Base-by-base conservation (phyloP, 257 asterid genomes). In the Solanum piurae region DNA sequence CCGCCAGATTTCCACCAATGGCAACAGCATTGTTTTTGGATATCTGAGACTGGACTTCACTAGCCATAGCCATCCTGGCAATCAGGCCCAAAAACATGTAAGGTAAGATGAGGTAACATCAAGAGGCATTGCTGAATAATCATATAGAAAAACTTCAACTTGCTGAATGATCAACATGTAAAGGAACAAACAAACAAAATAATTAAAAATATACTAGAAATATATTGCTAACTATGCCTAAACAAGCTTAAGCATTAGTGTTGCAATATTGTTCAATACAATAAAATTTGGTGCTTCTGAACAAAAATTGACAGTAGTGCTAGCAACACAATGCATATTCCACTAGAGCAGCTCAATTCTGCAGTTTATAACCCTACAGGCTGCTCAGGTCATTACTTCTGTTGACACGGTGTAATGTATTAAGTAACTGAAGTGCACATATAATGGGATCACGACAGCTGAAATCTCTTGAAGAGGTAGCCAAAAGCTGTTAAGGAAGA, bases 21-120 rank as follows among this genome's bases (percentile, higher is more conserved):
- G 93, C 91, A 89, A 97, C 93, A 89, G 91, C 91, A 90, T 90
- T 92, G 83, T 66, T 88, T 91, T 96, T 92, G 20, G 99, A 96
- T 89, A 96, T 64, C 88, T 92, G 94, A 79, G 99, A 94, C 55
- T 95, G 98, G 84, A 94, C 92, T 93, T 96, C 97, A 92, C 95
- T 97, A 37, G 97, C 96, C 98, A 97, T 94, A 87, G 90, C 97
- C 99, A 97, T 95, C 92, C 99, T 97, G 95, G 44, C 89, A 93
- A 87, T 84, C 83, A 89, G 8, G 80, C 27, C 83, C 86, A 86
- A 49, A 74, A 91, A 68, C 88, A 87, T 80, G 85, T 88, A 86
- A 1, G 29, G 84, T 85, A 91, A 82, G 86, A 77, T 77, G 71
- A 86, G 90, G 42, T 55, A 34, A 62, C 33, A 82, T 68, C 34